phyloP scores from a whole-genome alignment of 441 rosid genomes.

The Erodium texanum region DNA sequence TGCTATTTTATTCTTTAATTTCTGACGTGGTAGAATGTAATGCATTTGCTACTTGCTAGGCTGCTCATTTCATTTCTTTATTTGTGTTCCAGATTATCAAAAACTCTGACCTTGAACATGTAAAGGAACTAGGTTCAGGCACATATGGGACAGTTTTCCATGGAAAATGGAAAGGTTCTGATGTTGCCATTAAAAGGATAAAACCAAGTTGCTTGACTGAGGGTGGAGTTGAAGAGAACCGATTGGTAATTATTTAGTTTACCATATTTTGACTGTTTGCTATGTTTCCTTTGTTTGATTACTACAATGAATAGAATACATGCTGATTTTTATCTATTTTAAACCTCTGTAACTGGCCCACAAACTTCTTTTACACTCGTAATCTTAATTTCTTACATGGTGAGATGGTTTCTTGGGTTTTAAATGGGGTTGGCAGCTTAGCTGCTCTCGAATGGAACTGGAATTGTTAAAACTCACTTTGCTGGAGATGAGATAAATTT shows the following conservation, averaged over 20 bases:
- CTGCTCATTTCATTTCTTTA: conserved; percentile 1
- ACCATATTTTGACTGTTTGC: not conserved
- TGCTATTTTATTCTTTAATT: not conserved
- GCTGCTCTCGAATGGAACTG: not conserved
- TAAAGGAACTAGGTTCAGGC: conserved; percentile 34
- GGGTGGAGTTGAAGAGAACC: conserved; percentile 17
- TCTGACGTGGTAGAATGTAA: not conserved
- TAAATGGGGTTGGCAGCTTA: not conserved
- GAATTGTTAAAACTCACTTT: not conserved
- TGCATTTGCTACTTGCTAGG: not conserved
- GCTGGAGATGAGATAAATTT: not conserved
- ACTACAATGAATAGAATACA: not conserved
- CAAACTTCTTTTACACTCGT: not conserved
- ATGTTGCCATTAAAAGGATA: conserved; percentile 34
- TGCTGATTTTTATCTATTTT: not conserved
- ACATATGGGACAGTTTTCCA: conserved; percentile 33
- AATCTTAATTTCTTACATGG: not conserved
- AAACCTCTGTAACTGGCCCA: not conserved
- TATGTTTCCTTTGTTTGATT: not conserved
- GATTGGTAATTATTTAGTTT: conserved; percentile 22
- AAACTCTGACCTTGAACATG: conserved; percentile 27
- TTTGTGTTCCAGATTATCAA: conserved; percentile 26
- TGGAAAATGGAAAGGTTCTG: conserved; percentile 42
- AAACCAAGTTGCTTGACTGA: conserved; percentile 31
- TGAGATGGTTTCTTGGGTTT: not conserved